Evolutionary conservation across 2,329 filamentous ascomycete species (phyloP), one percentile per base, ranked within the genome.

Genomic region (Westerdykella ornata): DNA sequence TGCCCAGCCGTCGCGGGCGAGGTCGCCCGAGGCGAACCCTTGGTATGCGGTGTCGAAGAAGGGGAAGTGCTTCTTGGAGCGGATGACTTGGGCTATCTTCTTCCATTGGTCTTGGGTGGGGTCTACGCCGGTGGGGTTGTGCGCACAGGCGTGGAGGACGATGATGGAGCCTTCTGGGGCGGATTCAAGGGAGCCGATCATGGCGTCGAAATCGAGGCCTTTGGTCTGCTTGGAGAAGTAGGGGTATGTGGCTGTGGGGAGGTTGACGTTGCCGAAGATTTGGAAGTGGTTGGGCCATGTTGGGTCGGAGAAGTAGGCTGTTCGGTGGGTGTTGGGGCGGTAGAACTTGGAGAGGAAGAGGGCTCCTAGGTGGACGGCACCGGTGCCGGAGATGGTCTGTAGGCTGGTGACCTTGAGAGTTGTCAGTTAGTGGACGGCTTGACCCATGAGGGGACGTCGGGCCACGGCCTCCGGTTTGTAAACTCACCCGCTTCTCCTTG

Each of bases 281-380:
- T 97, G 92, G 73, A 94, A 83, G 80, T 98, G 92, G 74, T 98
- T 98, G 54, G 85, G 88, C 92, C 92, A 98, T 47, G 92, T 98
- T 39, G 92, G 92, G 68, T 85, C 85, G 60, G 88, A 95, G 67
- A 97, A 76, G 76, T 95, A 96, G 70, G 94, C 80, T 45, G 82
- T 80, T 53, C 79, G 83, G 70, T 76, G 80, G 62, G 77, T 76
- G 60, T 75, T 65, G 40, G 66, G 60, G 43, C 73, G 74, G 76
- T 87, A 95, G 80, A 97, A 98, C 68, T 84, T 89, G 67, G 85
- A 74, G 46, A 98, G 83, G 81, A 98, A 98, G 54, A 94, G 82
- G 49, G 83, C 89, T 52, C 92, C 92, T 29, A 97, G 74, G 66
- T 98, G 92, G 52, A 95, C 82, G 48, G 92, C 92, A 56, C 92